Evolutionary conservation across 805 yeast species (phyloP).

Genomic region (Pichia californica): DNA sequence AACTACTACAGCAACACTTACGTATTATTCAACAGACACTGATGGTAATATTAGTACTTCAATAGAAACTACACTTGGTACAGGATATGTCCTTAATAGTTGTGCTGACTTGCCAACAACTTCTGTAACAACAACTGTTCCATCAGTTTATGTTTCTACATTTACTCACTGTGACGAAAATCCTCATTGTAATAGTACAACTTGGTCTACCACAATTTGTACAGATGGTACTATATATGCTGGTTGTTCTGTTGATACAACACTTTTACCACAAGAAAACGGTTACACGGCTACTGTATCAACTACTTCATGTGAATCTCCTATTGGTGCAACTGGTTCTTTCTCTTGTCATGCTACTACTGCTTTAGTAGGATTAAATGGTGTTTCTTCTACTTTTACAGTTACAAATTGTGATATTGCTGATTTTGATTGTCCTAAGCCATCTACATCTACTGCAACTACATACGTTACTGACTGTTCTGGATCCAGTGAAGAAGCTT

Average conservation of each 20-base stretch:
- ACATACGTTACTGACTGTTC: constrained; percentile 2
- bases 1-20: not conserved
- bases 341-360: constrained; percentile 12
- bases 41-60: not conserved
- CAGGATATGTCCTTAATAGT: not conserved
- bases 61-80: not conserved
- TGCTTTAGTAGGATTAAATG: constrained; percentile 7
- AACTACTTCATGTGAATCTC: constrained; percentile 13
- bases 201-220: constrained; percentile 12
- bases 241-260: constrained; percentile 10
- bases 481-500: not conserved
- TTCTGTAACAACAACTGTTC: not conserved
- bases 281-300: constrained; percentile 7
- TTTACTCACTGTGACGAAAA: constrained; percentile 12
- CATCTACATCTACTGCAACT: not conserved
- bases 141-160: constrained; percentile 9
- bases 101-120: constrained; percentile 2
- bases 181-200: constrained; percentile 12
- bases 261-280: constrained; percentile 3
- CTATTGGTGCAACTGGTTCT: constrained; percentile 12
- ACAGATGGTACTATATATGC: constrained; percentile 5
- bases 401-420: constrained; percentile 14
- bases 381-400: constrained; percentile 8
- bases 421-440: constrained; percentile 7
- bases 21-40: not conserved